Base-by-base conservation (phyloP, 2,329 filamentous ascomycete genomes). In the Colletotrichum orchidophilum region DNA sequence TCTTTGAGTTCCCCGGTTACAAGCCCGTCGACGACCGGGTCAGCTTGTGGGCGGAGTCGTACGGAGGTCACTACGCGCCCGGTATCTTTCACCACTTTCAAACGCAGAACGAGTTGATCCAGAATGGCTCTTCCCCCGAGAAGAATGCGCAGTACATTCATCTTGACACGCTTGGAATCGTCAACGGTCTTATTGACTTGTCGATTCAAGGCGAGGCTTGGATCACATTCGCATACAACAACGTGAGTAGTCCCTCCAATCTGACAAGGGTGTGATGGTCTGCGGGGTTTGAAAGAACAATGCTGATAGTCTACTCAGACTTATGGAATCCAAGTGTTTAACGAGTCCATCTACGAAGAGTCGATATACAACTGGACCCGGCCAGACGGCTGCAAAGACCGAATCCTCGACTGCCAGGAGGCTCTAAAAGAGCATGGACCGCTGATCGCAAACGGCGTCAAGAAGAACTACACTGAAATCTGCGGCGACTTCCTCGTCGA, bases 121-220 rank as follows among this genome's bases (percentile, higher is more conserved):
- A 78, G n/a, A 86, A 84, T 64, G 87, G 89, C 2, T 68, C 80
- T 29, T 90, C 88, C 1, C 80, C 91, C 7, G 86, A 89, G 39
- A 80, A 81, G 52, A 57, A 63, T 26, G 72, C 74, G 1, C 74
- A 73, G 12, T 71, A 72, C 35, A 88, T 93, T 57, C 86, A 87
- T 64, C 82, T 94, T 11, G 83, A 82, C n/a, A 88, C 91, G 0
- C 80, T 94, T 0, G 92, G 92, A 13, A 92, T 94, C 70, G 83
- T 93, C 70, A 93, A 94, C 77, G 92, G 92, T 6, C 88, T 91
- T 73, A 83, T 94, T 46, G 93, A 95, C 75, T 84, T 87, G 73
- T 77, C 90, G 21, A 84, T 90, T 1, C 90, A 94, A 79, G 83
- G 83, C 3, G 87, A 88, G 3, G 87, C 81, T 72, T 90, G 87